Evolutionary conservation across 78 protist genomes (phyloP), one percentile per base, ranked within the genome.

Genomic region (Dictyostelium purpureum): DNA sequence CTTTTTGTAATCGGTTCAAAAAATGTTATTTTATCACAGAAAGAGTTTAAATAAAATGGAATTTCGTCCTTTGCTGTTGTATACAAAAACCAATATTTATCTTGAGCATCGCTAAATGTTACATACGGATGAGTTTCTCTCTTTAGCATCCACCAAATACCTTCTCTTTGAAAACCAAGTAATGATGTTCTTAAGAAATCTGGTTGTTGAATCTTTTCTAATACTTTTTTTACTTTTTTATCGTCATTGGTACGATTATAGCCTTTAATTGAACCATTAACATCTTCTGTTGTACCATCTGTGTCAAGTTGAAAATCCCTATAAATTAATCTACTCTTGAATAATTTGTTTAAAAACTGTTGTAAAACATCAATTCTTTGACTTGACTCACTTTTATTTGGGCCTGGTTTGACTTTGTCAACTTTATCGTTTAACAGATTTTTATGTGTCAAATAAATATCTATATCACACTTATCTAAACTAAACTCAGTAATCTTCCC

Each of bases 91-190:
- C 90, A 82, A 42, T 70, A 43, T 9, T 6, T 31, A 6, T 12
- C 12, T 7, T 70, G 6, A 1, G 69, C 24, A 4, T n/a, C 10
- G n/a, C 59, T 24, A 70, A 42, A 51, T 1, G 59, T 42, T 16
- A 43, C 45, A 24, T 24, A 70, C 28, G 90, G 90, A 42, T 70
- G 54, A 3, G 40, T n/a, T 21, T 82, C 90, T 69, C 90, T 74
- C 40, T 82, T 45, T 16, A 37, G 49, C 80, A 82, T 51, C 90
- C 90, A 82, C 79, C 90, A 67, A 11, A 70, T 5, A 51, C 90
- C 90, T 26, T 82, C 59, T 6, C 2, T 2, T 42, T 82, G 90
- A 70, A 70, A 71, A 26, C 12, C 40, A 9, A 43, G 28, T 26
- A 71, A 14, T 26, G 19, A 1, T 3, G 40, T 7, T 45, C 14